Evolutionary conservation across 768 basidiomycete genomes (phyloP).

Genomic region (Tulasnella sp.): DNA sequence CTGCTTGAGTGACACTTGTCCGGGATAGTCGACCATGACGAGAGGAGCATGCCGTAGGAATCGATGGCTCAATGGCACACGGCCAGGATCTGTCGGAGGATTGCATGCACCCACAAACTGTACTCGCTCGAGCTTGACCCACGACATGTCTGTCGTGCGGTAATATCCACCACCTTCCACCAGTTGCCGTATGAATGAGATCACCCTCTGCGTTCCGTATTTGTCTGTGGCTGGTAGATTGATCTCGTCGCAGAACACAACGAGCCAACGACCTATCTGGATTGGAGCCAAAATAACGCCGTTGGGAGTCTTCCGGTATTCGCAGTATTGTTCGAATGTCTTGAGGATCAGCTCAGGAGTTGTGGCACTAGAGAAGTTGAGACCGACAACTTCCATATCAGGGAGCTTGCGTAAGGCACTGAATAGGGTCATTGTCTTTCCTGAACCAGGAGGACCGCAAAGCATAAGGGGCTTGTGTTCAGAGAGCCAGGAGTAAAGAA

Average conservation of each 20-base stretch:
- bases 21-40: constrained; percentile 98
- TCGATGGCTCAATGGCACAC: constrained; percentile 93
- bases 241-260: constrained; percentile 99
- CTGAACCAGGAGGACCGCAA: constrained; percentile 98
- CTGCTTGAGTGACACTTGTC: constrained; percentile 90
- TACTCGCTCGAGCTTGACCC: constrained; percentile 97
- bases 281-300: constrained; percentile 90
- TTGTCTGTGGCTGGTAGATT: constrained; percentile 94
- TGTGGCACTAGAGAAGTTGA: constrained; percentile 98
- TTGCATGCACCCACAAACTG: constrained; percentile 99
- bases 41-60: constrained; percentile 96
- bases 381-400: constrained; percentile 96
- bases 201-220: constrained; percentile 96
- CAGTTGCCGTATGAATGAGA: constrained; percentile 94
- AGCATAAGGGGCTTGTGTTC: constrained; percentile 98
- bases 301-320: constrained; percentile 95
- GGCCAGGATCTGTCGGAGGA: constrained; percentile 96
- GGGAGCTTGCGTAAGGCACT: constrained; percentile 94
- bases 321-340: constrained; percentile 99
- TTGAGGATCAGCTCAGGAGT: constrained; percentile 96
- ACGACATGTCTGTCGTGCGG: constrained; percentile 86
- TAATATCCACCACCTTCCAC: constrained; percentile 93
- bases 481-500: constrained; percentile 95
- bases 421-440: constrained; percentile 99
- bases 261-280: constrained; percentile 95